Percentiles rank a stretch among this genome's conserved stretches.
Conservation (phyloP, 83 land plant species). For the Diphasiastrum complanatum region DNA sequence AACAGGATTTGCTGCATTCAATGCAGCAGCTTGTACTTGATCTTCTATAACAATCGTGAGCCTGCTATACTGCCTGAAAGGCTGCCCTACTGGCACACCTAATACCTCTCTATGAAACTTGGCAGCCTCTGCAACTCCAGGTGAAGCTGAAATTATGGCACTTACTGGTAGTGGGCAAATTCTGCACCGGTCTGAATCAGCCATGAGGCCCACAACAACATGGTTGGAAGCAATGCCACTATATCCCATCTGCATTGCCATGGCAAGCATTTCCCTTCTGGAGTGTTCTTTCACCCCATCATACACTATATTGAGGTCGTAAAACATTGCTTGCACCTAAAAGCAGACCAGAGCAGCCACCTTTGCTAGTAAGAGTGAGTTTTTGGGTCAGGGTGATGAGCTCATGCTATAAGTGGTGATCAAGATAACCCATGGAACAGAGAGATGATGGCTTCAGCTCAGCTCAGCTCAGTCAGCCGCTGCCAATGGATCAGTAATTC, state of each 20-base stretch:
- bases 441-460: no score
- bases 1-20: slow-evolving; percentile 38
- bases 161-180: slow-evolving; percentile 38
- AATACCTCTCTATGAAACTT: slow-evolving; percentile 55
- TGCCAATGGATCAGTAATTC: no score
- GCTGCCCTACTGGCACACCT: slow-evolving; percentile 30
- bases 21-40: slow-evolving; percentile 14
- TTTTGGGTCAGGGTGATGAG: no score
- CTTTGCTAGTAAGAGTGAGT: no score
- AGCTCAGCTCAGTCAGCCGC: no score
- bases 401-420: no score
- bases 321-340: no score
- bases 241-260: slow-evolving; percentile 70
- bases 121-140: slow-evolving; percentile 47
- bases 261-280: slow-evolving; percentile 38
- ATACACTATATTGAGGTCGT: no score
- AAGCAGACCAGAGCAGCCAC: no score
- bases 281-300: slow-evolving; percentile 16
- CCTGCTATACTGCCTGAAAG: slow-evolving; percentile 68
- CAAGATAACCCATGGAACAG: no score
- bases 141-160: slow-evolving; percentile 36
- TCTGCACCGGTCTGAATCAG: slow-evolving; percentile 52
- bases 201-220: slow-evolving; percentile 42
- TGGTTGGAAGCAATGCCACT: slow-evolving; percentile 54
- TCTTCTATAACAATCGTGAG: slow-evolving; percentile 46